Evolutionary conservation across 2,329 filamentous ascomycete species (phyloP).

Genomic region (Aspergillus felis): DNA sequence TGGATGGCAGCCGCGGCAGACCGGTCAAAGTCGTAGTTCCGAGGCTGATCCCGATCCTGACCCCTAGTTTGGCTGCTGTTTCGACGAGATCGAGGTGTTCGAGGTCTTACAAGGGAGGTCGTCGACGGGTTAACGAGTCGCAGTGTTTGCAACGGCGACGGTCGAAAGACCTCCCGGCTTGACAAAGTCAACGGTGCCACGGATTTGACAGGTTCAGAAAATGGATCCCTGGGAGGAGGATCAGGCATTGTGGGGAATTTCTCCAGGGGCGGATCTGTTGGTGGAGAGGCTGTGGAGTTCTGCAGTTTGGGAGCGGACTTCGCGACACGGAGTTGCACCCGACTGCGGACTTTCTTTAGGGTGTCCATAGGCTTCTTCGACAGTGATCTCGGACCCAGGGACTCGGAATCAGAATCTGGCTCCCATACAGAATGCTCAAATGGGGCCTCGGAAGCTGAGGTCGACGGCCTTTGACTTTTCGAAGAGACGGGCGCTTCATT

Average conservation of each 20-base stretch:
- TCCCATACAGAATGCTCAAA: constrained; percentile 40
- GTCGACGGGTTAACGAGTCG: constrained; percentile 35
- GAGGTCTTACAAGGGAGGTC: constrained; percentile 28
- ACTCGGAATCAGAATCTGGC: constrained; percentile 37
- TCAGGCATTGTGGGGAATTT: constrained; percentile 29
- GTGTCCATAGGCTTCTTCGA: constrained; percentile 38
- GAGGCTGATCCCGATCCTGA: constrained; percentile 3
- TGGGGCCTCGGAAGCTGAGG: constrained; percentile 29
- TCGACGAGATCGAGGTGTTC: constrained; percentile 18
- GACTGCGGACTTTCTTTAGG: constrained; percentile 38
- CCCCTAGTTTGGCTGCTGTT: constrained; percentile 16
- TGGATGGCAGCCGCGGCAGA: constrained; percentile 35
- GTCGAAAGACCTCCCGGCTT: constrained; percentile 22
- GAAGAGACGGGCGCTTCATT: constrained; percentile 25
- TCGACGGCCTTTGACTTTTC: constrained; percentile 28
- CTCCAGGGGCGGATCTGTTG: constrained; percentile 18
- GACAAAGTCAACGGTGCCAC: constrained; percentile 17
- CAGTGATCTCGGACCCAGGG: constrained; percentile 30
- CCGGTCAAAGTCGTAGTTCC: constrained; percentile 29
- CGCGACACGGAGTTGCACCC: constrained; percentile 35
- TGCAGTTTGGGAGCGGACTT: constrained; percentile 35
- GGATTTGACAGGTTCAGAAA: constrained; percentile 13
- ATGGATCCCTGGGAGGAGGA: constrained; percentile 13
- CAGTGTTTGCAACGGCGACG: constrained; percentile 27
- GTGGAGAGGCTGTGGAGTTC: constrained; percentile 16